A percentile compares a stretch with the other conserved stretches of the same genome.
Conservation (phyloP, 768 basidiomycete genomes). For the Leucosporidium yakuticum region DNA sequence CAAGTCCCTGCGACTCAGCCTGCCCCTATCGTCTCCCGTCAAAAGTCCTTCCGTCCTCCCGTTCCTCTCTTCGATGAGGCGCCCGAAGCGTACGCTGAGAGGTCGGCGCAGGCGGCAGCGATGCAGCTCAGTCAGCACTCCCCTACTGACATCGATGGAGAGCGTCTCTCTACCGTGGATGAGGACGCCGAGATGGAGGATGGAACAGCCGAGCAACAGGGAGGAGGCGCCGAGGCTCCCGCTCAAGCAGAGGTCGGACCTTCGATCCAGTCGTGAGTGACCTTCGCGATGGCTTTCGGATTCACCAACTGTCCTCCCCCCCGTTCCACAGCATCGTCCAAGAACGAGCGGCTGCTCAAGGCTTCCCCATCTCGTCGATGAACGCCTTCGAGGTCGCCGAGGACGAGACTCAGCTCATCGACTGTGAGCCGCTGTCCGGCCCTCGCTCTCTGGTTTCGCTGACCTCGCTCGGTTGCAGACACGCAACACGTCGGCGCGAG, state of each 20-base stretch:
- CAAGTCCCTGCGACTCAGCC: constrained; percentile 17
- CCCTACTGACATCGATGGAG: too few relatives aligned
- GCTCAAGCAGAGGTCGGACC: not conserved
- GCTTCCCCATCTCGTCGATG: not conserved
- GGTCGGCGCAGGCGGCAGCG: not conserved
- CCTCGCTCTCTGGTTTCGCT: not conserved
- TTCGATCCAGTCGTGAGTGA: not conserved
- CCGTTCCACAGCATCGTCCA: not conserved
- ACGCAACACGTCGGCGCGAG: not conserved
- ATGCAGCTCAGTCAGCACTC: too few relatives aligned
- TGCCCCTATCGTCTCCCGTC: constrained; percentile 26
- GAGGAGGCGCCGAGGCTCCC: not conserved
- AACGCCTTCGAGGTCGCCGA: constrained; percentile 4
- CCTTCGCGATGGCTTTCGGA: not conserved
- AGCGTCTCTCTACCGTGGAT: not conserved
- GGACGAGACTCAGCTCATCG: constrained; percentile 25
- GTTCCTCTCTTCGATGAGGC: constrained; percentile 17
- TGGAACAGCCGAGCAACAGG: not conserved
- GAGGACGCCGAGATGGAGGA: not conserved
- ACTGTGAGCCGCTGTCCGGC: not conserved
- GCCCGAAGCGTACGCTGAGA: constrained; percentile 6
- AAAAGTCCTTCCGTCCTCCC: constrained; percentile 16
- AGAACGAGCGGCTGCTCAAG: not conserved
- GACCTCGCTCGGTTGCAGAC: too few relatives aligned
- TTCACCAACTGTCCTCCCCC: not conserved